Base-by-base conservation (phyloP, 345 rosid genomes). In the Corchorus olitorius region DNA sequence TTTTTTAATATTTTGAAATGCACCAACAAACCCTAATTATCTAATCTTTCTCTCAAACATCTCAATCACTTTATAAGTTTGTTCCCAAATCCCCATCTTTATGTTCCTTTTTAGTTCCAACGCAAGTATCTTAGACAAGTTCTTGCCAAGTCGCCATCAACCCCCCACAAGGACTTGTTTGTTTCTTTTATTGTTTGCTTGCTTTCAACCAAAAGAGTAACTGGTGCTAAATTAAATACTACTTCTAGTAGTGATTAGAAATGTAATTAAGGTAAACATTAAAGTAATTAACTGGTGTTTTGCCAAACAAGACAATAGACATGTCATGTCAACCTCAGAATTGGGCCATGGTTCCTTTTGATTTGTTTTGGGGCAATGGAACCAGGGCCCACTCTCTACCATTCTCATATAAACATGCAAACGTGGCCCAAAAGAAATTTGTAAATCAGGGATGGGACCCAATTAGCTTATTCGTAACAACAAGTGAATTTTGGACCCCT, bases 31-130 rank as follows among this genome's bases (percentile, higher is more conserved):
- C 59, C 46, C 46, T 69, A 49, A 68, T 49, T 48, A 49, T 50
- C 43, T 68, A 7, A 49, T 49, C 50, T 60, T 60, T 49, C 8
- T 62, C 46, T 41, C 73, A 66, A 13, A 53, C 65, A 61, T 75
- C 72, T 54, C 56, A 53, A 70, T 75, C 75, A 75, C 73, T 55
- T 71, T 37, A 17, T 19, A 34, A 34, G 58, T 70, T 75, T 63
- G 79, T 75, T 76, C 79, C 77, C 54, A 71, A 70, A 80, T 76
- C 63, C 76, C 70, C 67, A 75, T 76, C 76, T 64, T 10, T 49
- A 35, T 33, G 55, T 60, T 27, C 34, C 63, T 68, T 75, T 73
- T 74, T 60, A 50, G 68, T 75, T 79, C 73, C 76, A 75, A 79
- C 72, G 82, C 79, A 75, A 70, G 75, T 69, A 75, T 75, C 73